A percentile compares a stretch with the other conserved stretches of the same genome.
These are phyloP conservation scores for Zygosaccharomyces kombuchaensis DNA, from an alignment of 805 yeast species.

Conservation along the genomic window DNA sequence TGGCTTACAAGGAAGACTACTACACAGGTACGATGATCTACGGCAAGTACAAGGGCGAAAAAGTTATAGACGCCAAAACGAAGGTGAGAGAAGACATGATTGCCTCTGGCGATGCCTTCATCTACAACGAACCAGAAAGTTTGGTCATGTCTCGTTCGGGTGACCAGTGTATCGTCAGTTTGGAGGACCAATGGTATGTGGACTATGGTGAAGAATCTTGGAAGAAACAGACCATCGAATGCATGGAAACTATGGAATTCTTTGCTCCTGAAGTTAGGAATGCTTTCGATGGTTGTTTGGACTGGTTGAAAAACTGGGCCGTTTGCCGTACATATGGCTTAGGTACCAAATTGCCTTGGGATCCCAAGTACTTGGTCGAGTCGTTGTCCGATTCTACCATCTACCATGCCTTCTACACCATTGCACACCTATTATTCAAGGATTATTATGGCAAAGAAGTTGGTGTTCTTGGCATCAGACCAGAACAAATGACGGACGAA, in stretches of 20 bases:
- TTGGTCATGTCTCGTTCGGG: conserved; percentile 91
- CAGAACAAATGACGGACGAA: conserved; percentile 86
- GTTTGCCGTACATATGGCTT: conserved; percentile 94
- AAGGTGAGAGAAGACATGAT: conserved; percentile 80
- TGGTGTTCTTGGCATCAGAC: conserved; percentile 69
- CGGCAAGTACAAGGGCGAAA: conserved; percentile 84
- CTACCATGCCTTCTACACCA: conserved; percentile 92
- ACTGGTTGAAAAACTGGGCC: conserved; percentile 98
- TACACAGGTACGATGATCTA: conserved; percentile 78
- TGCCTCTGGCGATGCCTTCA: conserved; percentile 73
- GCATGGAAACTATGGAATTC: conserved; percentile 70
- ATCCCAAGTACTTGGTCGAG: conserved; percentile 86
- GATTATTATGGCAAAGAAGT: conserved; percentile 76
- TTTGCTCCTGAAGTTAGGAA: conserved; percentile 79
- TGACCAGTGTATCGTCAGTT: conserved; percentile 91
- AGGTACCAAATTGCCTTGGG: conserved; percentile 97
- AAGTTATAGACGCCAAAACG: conserved; percentile 87
- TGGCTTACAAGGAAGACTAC: conserved; percentile 94
- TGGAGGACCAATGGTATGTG: conserved; percentile 97
- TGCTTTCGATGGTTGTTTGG: conserved; percentile 90
- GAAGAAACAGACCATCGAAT: conserved; percentile 77
- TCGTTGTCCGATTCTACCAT: conserved; percentile 93
- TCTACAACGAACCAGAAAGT: conserved; percentile 92
- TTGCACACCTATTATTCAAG: conserved; percentile 76
- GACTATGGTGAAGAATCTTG: conserved; percentile 95